Conservation (phyloP, 768 basidiomycete genomes). For the Stropharia rugosoannulata region DNA sequence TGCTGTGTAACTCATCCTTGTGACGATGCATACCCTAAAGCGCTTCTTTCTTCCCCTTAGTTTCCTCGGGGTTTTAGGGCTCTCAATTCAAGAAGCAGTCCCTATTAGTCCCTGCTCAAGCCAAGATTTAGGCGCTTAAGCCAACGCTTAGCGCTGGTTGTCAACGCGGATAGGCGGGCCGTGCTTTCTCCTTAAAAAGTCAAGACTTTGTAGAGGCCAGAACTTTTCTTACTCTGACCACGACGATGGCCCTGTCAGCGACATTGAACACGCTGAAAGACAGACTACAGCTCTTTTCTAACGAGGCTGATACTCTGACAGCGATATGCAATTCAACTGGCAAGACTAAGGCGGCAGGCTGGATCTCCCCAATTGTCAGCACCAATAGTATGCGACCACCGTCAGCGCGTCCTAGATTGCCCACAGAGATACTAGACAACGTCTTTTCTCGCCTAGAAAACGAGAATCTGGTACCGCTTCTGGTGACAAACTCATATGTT, state of each 20-base stretch:
- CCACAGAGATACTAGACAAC: constrained; percentile 33
- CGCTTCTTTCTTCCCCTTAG: no score
- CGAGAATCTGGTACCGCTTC: constrained; percentile 19
- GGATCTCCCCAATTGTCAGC: neutral
- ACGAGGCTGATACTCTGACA: neutral
- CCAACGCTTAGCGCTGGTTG: no score
- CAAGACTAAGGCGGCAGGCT: neutral
- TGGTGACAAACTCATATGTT: constrained; percentile 26
- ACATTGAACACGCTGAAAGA: constrained; percentile 1
- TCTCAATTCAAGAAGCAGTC: no score
- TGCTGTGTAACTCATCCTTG: no score
- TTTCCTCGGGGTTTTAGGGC: no score
- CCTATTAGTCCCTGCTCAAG: no score
- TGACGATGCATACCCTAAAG: no score
- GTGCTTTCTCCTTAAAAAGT: no score
- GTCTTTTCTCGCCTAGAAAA: constrained; percentile 21
- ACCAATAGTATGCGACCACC: neutral
- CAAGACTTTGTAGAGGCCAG: no score
- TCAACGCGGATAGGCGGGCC: no score
- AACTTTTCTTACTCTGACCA: neutral
- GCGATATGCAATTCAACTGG: neutral
- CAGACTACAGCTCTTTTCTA: constrained; percentile 1
- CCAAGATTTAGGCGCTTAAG: no score
- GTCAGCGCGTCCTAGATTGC: constrained; percentile 19
- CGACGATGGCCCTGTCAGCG: neutral